Evolutionary conservation across 257 asterid genomes (phyloP), one percentile per base, ranked within the genome.

Genomic region (Jaltomata sinuosa): DNA sequence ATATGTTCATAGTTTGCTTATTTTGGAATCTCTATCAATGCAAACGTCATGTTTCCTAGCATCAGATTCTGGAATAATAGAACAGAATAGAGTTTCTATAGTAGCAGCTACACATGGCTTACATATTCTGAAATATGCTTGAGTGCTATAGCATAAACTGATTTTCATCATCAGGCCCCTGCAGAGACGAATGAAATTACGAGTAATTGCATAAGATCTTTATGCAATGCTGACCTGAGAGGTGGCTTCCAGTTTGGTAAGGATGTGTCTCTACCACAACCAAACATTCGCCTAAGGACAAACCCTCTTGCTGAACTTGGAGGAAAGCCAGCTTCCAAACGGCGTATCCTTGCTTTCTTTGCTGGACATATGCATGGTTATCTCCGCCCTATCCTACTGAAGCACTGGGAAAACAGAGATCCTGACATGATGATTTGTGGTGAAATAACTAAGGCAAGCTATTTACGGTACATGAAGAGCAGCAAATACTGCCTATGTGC

Each of bases 321-420:
- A 40, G 91, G 90, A 8, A 67, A 84, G 11, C 84, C 88, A 40
- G 74, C 85, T 3, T 53, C 86, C 19, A 59, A 83, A 57, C 64
- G 90, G 54, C 59, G 32, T 16, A 84, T 79, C 11, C 88, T 89
- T 2, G 90, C 91, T 9, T 91, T 91, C 86, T 91, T 89, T 71
- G 88, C 94, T 6, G 94, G 94, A 4, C 78, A 86, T 62, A 87
- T 91, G 91, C 92, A 89, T 38, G 92, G 94, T 32, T 50, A 64
- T 55, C 84, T 84, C 53, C 85, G 93, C 22, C 91, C 92, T 69
- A 16, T 81, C n/a, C 82, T 90, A 45, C 74, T 90, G 31, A 77
- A 85, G 69, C 50, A 89, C 87, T 89, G 93, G 93, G 88, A 84
- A 68, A 84, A 83, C 47, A 86, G 87, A n/a, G 92, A 89, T 57